These are phyloP conservation scores for Pseudofabraea citricarpa DNA, from an alignment of 2,329 filamentous ascomycete genomes.

Conservation along the genomic window DNA sequence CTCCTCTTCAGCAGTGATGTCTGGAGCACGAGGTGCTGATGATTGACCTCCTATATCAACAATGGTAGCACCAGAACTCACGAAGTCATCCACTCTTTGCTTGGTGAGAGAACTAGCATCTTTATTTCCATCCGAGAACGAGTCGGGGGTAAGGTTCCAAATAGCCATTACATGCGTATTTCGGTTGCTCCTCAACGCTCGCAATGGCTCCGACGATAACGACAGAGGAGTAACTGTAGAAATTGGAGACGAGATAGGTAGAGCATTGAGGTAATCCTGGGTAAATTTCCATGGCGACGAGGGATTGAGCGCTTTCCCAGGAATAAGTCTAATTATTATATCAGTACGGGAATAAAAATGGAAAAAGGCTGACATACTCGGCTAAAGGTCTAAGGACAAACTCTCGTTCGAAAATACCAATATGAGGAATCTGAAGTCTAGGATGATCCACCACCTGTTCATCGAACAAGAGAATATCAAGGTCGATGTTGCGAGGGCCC, in stretches of 20 bases:
- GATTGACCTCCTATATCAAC: conserved; percentile 94
- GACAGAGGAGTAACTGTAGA: conserved; percentile 56
- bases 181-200: conserved; percentile 46
- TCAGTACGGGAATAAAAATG: conserved; percentile 10
- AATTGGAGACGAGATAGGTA: conserved; percentile 46
- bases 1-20: conserved; percentile 71
- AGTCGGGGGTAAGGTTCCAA: conserved; percentile 91
- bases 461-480: conserved; percentile 86
- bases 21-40: conserved; percentile 69
- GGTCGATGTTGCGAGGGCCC: conserved; percentile 87
- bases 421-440: conserved; percentile 79
- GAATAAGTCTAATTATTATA: conserved; percentile 47
- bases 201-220: conserved; percentile 45
- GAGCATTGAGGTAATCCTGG: conserved; percentile 56
- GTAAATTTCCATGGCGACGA: conserved; percentile 54
- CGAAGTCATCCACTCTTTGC: conserved; percentile 50
- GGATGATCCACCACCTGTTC: conserved; percentile 60
- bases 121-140: conserved; percentile 85
- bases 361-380: conserved; percentile 48
- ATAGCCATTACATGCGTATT: conserved; percentile 87
- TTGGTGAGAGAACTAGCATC: conserved; percentile 36
- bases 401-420: conserved; percentile 80
- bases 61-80: conserved; percentile 70
- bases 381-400: conserved; percentile 87
- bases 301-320: conserved; percentile 46